Evolutionary conservation across 345 rosid species (phyloP).

Genomic region (Nephelium lappaceum): DNA sequence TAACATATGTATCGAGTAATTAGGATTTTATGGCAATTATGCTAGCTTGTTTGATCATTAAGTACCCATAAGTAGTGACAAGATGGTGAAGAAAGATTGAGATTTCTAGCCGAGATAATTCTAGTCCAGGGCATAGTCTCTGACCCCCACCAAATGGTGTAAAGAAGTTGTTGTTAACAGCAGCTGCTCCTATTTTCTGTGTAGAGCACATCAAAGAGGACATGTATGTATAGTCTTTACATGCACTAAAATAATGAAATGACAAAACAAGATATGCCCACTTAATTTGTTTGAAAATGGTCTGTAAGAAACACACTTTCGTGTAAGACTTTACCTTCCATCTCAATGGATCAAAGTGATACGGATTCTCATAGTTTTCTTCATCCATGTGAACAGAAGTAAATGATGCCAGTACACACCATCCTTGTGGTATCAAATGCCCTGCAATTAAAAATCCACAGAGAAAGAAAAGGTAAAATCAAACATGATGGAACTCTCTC

Average conservation of each 20-base stretch:
- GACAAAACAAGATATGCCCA: conserved; percentile 1
- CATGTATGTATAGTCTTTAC: not conserved
- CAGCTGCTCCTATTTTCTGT: conserved; percentile 66
- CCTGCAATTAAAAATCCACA: conserved; percentile 50
- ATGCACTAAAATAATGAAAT: not conserved
- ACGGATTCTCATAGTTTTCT: conserved; percentile 74
- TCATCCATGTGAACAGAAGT: conserved; percentile 91
- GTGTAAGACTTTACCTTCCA: conserved; percentile 63
- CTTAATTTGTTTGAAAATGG: not conserved
- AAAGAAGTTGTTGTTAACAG: conserved; percentile 56
- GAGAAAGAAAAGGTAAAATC: not conserved
- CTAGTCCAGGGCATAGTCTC: conserved; percentile 93
- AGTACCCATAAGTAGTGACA: conserved; percentile 70
- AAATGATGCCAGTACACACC: conserved; percentile 91
- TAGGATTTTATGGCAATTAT: not conserved
- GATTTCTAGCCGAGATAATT: conserved; percentile 87
- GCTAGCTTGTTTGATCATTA: conserved; percentile 17
- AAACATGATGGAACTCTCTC: no score
- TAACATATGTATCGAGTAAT: no score
- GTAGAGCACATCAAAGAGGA: conserved; percentile 16
- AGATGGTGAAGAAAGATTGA: conserved; percentile 92
- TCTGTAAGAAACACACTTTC: not conserved
- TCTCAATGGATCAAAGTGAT: conserved; percentile 89
- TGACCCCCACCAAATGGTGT: conserved; percentile 99
- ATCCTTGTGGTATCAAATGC: conserved; percentile 84